Base-by-base conservation (phyloP, 2,329 filamentous ascomycete species). In the Emmonsiellopsis sp. region DNA sequence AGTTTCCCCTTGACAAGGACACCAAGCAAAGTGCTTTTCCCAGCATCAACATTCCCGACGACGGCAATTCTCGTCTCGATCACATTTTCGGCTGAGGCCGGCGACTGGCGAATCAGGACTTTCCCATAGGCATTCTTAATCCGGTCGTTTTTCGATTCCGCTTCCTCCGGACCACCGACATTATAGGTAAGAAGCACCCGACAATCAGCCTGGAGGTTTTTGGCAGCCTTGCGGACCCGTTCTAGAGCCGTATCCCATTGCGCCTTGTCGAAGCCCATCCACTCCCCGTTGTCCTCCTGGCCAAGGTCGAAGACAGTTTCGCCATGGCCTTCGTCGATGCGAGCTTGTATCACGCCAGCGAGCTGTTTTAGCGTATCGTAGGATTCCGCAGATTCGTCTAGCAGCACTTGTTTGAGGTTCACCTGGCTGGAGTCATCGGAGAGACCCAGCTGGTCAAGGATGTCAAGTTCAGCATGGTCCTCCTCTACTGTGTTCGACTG, bases 31-130 rank as follows among this genome's bases (percentile, higher is more conserved):
- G 93, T 97, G 66, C 88, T 95, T 73, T 98, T 98, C 0, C 93
- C 93, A 8, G 93, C 93, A 68, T 98, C 93, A 52, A 98, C 88
- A 74, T 98, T 98, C 48, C 93, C 93, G 6, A 98, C 93, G 0
- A 98, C 93, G 0, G 92, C 93, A 72, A 98, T 94, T 61, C 93
- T 77, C 8, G 92, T 95, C 77, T 98, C 93, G 56, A 96, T 95
- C 31, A 95, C 87, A 54, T 94, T 84, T 66, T 97, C 90, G 5
- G 88, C 81, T 10, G 79, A 85, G 17, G 78, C 74, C 2, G 91
- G 89, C 21, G 81, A 74, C 64, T 86, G 84, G 40, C 93, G 83
- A 56, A 97, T 80, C 62, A 97, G 80, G 49, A 96, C 69, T 68
- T 95, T 97, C n/a, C 91, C 90, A 58, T 83, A 87, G 59, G 84